These are phyloP conservation scores for Panaeolus cyanescens DNA, from an alignment of 768 basidiomycete species.

Conservation along the genomic window DNA sequence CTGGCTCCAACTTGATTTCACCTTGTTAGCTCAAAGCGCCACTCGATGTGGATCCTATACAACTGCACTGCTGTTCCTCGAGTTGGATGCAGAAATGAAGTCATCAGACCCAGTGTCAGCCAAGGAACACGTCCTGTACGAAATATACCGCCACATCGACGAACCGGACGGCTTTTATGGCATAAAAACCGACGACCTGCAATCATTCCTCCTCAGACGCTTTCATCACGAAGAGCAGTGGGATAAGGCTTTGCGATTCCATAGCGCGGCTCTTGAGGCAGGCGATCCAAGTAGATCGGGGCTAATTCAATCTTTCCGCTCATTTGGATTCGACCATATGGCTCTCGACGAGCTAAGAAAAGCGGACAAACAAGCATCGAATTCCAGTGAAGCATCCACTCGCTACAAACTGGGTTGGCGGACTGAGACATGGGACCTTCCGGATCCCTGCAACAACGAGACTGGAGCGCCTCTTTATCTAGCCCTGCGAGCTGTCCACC, in stretches of 20 bases:
- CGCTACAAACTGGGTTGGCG: constrained; percentile 90
- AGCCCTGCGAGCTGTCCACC: constrained; percentile 79
- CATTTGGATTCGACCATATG: constrained; percentile 89
- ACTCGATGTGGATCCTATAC: constrained; percentile 83
- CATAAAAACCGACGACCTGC: constrained; percentile 77
- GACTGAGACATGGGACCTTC: constrained; percentile 94
- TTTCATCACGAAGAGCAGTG: constrained; percentile 94
- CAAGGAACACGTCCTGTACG: constrained; percentile 78
- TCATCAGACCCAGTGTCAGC: constrained; percentile 25
- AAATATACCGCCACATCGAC: constrained; percentile 93
- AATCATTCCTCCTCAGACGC: constrained; percentile 77
- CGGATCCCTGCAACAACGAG: constrained; percentile 51
- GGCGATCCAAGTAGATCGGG: constrained; percentile 47
- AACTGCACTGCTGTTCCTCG: constrained; percentile 87
- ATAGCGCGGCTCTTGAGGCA: constrained; percentile 83
- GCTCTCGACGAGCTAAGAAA: constrained; percentile 69
- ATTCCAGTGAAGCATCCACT: constrained; percentile 44
- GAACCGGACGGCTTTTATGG: constrained; percentile 99
- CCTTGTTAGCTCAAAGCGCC: constrained; percentile 71
- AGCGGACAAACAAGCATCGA: constrained; percentile 27
- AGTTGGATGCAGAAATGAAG: constrained; percentile 64
- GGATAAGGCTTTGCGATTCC: constrained; percentile 87
- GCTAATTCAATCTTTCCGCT: constrained; percentile 78
- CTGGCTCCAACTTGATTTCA: constrained; percentile 82
- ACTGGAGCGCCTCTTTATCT: constrained; percentile 70